Evolutionary conservation across 2,329 filamentous ascomycete species (phyloP).

Genomic region (Colletotrichum gloeosporioides): DNA sequence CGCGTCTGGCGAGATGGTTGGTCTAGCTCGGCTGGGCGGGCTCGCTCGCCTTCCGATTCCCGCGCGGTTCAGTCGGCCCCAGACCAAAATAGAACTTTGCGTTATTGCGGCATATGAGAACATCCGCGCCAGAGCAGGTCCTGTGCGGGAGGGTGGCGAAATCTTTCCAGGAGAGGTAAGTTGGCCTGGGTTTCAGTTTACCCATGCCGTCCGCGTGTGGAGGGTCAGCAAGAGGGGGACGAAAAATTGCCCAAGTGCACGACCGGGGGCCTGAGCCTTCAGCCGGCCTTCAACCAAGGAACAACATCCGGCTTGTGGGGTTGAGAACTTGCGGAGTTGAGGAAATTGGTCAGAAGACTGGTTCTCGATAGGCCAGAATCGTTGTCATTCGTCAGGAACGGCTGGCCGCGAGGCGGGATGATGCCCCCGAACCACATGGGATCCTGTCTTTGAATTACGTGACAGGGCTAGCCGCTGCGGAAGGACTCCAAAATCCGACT

Average conservation of each 20-base stretch:
- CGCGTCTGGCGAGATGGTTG: neutral
- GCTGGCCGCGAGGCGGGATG: neutral
- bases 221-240: neutral
- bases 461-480: neutral
- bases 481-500: neutral
- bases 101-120: neutral
- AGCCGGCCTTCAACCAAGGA: neutral
- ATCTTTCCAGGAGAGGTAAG: neutral
- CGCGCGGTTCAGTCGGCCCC: neutral
- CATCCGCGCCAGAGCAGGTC: neutral
- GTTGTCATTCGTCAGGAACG: neutral
- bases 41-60: neutral
- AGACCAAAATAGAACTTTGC: neutral
- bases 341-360: neutral
- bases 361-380: neutral
- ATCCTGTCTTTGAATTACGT: neutral
- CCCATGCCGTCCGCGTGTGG: neutral
- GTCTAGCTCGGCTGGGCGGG: neutral
- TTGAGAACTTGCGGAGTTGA: neutral
- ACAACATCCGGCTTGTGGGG: neutral
- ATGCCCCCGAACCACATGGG: neutral
- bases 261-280: neutral
- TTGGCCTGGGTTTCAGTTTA: neutral
- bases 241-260: neutral
- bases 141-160: conserved; percentile 2